Conservation (phyloP, 2,329 filamentous ascomycete species). For the Curvularia sp. region DNA sequence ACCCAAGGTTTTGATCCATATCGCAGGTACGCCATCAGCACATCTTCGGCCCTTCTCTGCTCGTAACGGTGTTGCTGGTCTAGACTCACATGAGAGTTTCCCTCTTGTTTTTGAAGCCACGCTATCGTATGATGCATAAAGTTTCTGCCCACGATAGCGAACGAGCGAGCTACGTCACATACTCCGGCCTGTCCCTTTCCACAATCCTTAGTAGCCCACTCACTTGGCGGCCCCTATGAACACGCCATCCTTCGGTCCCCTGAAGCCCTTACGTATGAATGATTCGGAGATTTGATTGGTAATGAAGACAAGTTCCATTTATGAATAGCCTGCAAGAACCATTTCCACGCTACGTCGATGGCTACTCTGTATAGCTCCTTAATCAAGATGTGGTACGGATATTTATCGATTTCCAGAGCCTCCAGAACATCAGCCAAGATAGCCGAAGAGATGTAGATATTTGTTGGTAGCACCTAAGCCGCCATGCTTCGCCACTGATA, state of each 20-base stretch:
- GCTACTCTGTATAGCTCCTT: neutral
- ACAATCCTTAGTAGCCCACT: neutral
- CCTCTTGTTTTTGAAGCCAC: neutral
- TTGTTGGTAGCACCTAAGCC: neutral
- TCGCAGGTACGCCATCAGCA: slow-evolving; percentile 6
- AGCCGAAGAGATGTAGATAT: neutral
- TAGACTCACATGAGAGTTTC: neutral
- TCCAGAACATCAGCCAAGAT: neutral
- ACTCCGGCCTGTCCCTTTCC: neutral
- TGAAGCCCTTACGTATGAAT: neutral
- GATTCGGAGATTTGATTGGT: neutral
- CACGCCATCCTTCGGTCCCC: neutral
- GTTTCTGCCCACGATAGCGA: neutral
- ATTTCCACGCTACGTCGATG: too few relatives aligned
- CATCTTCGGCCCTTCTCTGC: neutral
- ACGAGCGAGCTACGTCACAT: neutral
- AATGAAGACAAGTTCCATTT: neutral
- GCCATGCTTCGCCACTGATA: neutral
- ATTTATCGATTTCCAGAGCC: neutral
- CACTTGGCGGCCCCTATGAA: neutral
- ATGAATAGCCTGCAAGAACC: neutral
- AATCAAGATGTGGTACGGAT: neutral
- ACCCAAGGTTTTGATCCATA: neutral
- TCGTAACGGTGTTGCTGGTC: neutral
- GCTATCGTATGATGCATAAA: slow-evolving; percentile 10